Conservation (phyloP, 2,329 filamentous ascomycete genomes). For the Tolypocladium pustulatum region DNA sequence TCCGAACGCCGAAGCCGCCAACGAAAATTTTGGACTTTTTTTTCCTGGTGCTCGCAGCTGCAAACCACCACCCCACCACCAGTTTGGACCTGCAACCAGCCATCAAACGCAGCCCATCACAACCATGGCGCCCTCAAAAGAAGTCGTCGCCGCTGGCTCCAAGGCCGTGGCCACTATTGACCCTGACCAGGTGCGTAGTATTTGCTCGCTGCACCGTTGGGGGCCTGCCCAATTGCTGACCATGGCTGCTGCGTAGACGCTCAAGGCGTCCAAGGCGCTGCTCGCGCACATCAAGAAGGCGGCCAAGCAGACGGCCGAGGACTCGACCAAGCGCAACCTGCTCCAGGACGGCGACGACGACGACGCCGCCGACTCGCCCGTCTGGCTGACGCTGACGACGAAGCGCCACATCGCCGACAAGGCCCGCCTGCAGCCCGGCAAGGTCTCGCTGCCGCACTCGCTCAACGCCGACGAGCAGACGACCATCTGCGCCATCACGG, state of each 20-base stretch:
- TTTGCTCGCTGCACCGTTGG: slow-evolving; percentile 4
- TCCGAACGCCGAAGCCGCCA: slow-evolving; percentile 21
- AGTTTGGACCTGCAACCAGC: slow-evolving; percentile 10
- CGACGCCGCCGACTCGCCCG: slow-evolving; percentile 35
- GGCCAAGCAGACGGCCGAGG: slow-evolving; percentile 33
- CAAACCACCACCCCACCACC: slow-evolving; percentile 14
- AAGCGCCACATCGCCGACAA: slow-evolving; percentile 62
- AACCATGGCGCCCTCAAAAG: slow-evolving; percentile 31
- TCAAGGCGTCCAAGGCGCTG: slow-evolving; percentile 54
- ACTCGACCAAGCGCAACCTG: slow-evolving; percentile 44
- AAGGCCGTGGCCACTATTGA: slow-evolving; percentile 24
- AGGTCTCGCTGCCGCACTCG: slow-evolving; percentile 68
- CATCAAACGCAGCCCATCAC: not conserved
- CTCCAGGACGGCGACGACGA: slow-evolving; percentile 36
- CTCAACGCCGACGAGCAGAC: slow-evolving; percentile 51
- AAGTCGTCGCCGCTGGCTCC: slow-evolving; percentile 22
- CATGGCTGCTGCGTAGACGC: slow-evolving; percentile 28
- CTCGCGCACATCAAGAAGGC: slow-evolving; percentile 50
- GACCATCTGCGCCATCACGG: slow-evolving; percentile 78
- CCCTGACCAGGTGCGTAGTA: slow-evolving; percentile 27
- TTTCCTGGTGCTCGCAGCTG: slow-evolving; percentile 7
- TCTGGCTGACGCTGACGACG: slow-evolving; percentile 54
- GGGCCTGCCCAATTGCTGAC: not conserved
- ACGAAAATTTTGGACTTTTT: slow-evolving; percentile 18
- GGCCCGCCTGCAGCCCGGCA: slow-evolving; percentile 70